Evolutionary conservation across 805 yeast genomes (phyloP), one percentile per base, ranked within the genome.

Genomic region (Candida andamanensis): DNA sequence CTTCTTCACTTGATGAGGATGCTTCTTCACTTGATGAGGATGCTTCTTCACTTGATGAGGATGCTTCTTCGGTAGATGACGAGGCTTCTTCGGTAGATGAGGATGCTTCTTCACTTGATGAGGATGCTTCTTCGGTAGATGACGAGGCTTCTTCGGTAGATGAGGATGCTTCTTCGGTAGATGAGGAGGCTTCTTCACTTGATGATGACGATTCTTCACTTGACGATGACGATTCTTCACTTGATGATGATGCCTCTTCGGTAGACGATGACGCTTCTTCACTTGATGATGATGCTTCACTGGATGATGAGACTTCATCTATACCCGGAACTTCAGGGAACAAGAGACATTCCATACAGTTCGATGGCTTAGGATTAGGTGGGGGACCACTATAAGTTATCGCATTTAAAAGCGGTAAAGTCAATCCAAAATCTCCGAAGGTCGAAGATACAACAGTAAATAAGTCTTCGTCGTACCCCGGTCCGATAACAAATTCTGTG

Each of bases 401-500:
- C 14, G 41, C 43, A 33, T 37, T 41, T 5, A n/a, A 12, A 25
- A 29, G 14, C n/a, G 37, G 33, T 10, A 33, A 12, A 7, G 30
- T 29, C 13, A 30, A 30, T 27, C 45, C 48, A 15, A 26, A 20
- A 17, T 40, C 43, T 16, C 35, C 31, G 17, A 35, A 31, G 6
- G 40, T 36, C n/a, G 29, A 27, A 14, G 28, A 18, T 12, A 27
- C 39, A 16, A 32, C 24, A n/a, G 26, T 11, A 30, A 44, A 39
- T 3, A 7, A 6, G n/a, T 17, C 1, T 13, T 25, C 2, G 17
- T 34, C 36, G 32, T 50, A 50, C 14, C 52, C 53, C 6, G 40
- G 21, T 35, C 55, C 55, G 29, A 50, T 49, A 4, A 28, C 21
- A 28, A 45, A 45, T 7, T 17, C 32, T 10, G 39, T 26, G 1